A percentile compares a stretch with the other conserved stretches of the same genome.
Evolutionary conservation across 1,139 yeast genomes (phyloP).

Genomic region (Geotrichum cucujoidarum): DNA sequence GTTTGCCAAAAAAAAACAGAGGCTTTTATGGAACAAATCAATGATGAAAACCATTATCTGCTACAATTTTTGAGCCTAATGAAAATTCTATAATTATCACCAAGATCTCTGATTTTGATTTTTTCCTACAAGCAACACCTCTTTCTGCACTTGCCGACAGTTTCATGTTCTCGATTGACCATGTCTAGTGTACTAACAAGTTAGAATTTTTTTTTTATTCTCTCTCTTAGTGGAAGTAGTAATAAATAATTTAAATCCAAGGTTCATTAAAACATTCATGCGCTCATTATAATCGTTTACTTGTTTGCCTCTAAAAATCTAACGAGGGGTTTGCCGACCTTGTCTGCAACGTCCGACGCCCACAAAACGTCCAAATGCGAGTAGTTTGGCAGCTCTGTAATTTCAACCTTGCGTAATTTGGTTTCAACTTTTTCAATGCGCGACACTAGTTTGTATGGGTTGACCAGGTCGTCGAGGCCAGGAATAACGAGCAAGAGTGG

Average conservation of each 20-base stretch:
- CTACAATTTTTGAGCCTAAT: slow-evolving; percentile 11
- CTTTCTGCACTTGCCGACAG: background rate
- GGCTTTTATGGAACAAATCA: slow-evolving; percentile 1
- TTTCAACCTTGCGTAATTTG: slow-evolving; percentile 20
- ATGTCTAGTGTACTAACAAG: background rate
- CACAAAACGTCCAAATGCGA: slow-evolving; percentile 90
- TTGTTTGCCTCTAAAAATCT: slow-evolving; percentile 25
- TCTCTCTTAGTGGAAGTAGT: too few relatives aligned
- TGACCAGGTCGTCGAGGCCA: slow-evolving; percentile 60
- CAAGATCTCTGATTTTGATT: slow-evolving; percentile 17
- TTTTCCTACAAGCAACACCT: background rate
- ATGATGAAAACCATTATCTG: slow-evolving; percentile 16
- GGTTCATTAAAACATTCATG: too few relatives aligned
- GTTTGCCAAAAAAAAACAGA: background rate
- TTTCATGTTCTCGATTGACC: too few relatives aligned
- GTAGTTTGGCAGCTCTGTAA: slow-evolving; percentile 43
- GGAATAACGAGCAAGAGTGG: slow-evolving; percentile 62
- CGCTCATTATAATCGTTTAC: background rate
- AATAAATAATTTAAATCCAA: too few relatives aligned
- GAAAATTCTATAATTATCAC: slow-evolving; percentile 17
- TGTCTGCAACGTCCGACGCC: slow-evolving; percentile 69
- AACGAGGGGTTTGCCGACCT: slow-evolving; percentile 44
- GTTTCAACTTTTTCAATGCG: slow-evolving; percentile 39
- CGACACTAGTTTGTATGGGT: slow-evolving; percentile 54
- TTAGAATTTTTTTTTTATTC: background rate